A percentile compares a stretch with the other conserved stretches of the same genome.
phyloP scores from a whole-genome alignment of 805 yeast genomes.

The Candida sanyiensis region DNA sequence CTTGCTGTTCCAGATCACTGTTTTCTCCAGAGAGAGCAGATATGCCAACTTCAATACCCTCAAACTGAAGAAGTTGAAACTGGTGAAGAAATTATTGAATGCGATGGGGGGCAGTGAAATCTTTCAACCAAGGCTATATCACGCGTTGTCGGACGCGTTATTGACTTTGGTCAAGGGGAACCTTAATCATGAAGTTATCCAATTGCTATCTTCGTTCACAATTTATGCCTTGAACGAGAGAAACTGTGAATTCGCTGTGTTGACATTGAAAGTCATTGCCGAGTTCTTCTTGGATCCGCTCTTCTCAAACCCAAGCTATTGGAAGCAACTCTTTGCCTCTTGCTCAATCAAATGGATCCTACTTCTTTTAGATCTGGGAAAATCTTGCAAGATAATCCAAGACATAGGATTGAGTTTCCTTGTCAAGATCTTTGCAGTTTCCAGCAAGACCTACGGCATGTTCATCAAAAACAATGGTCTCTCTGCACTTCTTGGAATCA shows the following conservation, averaged over 20 bases:
- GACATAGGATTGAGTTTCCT: constrained; percentile 38
- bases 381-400: constrained; percentile 27
- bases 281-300: constrained; percentile 32
- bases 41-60: constrained; percentile 44
- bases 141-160: constrained; percentile 36
- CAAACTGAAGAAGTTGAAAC: constrained; percentile 48
- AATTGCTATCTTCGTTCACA: constrained; percentile 45
- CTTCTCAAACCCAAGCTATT: constrained; percentile 36
- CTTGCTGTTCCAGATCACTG: constrained; percentile 52
- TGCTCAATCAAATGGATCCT: constrained; percentile 66
- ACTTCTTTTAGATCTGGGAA: constrained; percentile 39
- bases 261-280: constrained; percentile 29
- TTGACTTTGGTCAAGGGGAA: constrained; percentile 38
- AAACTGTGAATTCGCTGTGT: constrained; percentile 21
- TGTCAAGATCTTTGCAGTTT: constrained; percentile 43
- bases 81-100: constrained; percentile 31
- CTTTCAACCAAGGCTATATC: constrained; percentile 28
- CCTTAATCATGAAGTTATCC: constrained; percentile 49
- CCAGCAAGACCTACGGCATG: constrained; percentile 39
- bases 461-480: constrained; percentile 51
- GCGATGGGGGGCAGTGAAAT: constrained; percentile 25
- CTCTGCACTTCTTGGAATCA: constrained; percentile 38
- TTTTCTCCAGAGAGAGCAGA: constrained; percentile 48
- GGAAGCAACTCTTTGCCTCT: constrained; percentile 44
- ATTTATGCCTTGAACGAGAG: constrained; percentile 40